A percentile compares a stretch with the other conserved stretches of the same genome.
phyloP scores from a whole-genome alignment of 2,329 filamentous ascomycete species.

The Cladosporium sp. region DNA sequence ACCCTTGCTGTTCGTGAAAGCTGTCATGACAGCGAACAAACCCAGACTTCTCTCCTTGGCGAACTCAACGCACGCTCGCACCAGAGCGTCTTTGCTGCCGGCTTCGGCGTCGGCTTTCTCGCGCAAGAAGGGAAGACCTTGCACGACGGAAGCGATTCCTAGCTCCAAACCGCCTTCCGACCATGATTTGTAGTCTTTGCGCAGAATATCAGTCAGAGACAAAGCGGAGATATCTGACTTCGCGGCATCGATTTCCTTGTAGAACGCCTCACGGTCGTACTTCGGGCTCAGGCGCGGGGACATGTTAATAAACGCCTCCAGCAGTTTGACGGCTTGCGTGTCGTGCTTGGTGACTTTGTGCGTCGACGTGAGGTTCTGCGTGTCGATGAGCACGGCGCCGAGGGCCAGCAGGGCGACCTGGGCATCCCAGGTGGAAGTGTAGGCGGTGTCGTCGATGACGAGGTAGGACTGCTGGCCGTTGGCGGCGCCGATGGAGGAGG shows the following conservation, averaged over 20 bases:
- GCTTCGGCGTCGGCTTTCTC: slow-evolving; percentile 10
- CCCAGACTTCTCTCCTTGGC: slow-evolving; percentile 61
- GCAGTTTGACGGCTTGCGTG: slow-evolving; percentile 57
- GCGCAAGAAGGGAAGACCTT: slow-evolving; percentile 62
- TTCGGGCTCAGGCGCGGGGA: slow-evolving; percentile 36
- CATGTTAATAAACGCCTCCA: slow-evolving; percentile 57
- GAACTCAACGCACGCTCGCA: slow-evolving; percentile 55
- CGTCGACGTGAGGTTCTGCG: slow-evolving; percentile 59
- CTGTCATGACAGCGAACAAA: slow-evolving; percentile 69
- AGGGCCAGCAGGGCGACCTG: slow-evolving; percentile 68
- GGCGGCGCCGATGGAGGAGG: slow-evolving; percentile 45
- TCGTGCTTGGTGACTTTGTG: slow-evolving; percentile 69
- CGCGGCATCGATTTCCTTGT: slow-evolving; percentile 60
- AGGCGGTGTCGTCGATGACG: slow-evolving; percentile 39
- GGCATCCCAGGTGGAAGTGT: slow-evolving; percentile 51
- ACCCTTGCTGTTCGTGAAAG: slow-evolving; percentile 54
- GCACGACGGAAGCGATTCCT: slow-evolving; percentile 69
- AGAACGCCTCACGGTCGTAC: slow-evolving; percentile 62
- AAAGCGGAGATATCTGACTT: slow-evolving; percentile 69
- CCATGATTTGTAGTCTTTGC: slow-evolving; percentile 88
- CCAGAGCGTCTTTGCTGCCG: slow-evolving; percentile 55
- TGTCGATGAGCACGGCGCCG: slow-evolving; percentile 74
- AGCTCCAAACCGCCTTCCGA: slow-evolving; percentile 56
- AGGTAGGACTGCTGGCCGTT: slow-evolving; percentile 44
- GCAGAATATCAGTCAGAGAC: slow-evolving; percentile 65